These are phyloP conservation scores for Neurospora sp. DNA, from an alignment of 495 filamentous ascomycete species.

Conservation along the genomic window DNA sequence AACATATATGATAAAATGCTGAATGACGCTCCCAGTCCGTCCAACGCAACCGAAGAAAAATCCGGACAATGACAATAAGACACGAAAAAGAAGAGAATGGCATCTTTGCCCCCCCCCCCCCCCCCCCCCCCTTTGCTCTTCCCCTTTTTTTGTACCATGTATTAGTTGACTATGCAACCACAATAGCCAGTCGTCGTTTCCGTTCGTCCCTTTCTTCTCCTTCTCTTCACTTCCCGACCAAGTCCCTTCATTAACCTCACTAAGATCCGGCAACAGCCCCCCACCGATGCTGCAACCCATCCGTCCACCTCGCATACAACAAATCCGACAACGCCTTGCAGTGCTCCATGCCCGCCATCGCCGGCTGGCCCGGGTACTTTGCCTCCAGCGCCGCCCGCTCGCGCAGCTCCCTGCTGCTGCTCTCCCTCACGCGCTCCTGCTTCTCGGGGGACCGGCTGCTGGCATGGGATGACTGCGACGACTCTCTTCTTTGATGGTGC, in stretches of 20 bases:
- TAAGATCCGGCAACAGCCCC: constrained; percentile 10
- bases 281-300: constrained; percentile 77
- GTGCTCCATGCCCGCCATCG: constrained; percentile 77
- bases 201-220: background rate
- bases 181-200: too few relatives aligned
- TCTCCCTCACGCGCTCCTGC: constrained; percentile 5
- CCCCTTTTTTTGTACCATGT: background rate
- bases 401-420: constrained; percentile 20
- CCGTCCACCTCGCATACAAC: constrained; percentile 80
- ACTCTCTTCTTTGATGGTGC: constrained; percentile 5
- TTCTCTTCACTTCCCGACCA: background rate
- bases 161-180: too few relatives aligned
- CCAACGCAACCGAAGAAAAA: background rate
- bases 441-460: constrained; percentile 10
- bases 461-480: background rate
- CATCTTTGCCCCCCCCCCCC: background rate
- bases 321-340: constrained; percentile 82
- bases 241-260: background rate
- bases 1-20: background rate
- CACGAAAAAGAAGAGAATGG: background rate
- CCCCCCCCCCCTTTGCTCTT: background rate
- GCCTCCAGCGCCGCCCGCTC: constrained; percentile 40
- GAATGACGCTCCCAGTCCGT: background rate
- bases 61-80: background rate
- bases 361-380: constrained; percentile 37